phyloP scores from a whole-genome alignment of 768 basidiomycete genomes.

The Suillus paluster region DNA sequence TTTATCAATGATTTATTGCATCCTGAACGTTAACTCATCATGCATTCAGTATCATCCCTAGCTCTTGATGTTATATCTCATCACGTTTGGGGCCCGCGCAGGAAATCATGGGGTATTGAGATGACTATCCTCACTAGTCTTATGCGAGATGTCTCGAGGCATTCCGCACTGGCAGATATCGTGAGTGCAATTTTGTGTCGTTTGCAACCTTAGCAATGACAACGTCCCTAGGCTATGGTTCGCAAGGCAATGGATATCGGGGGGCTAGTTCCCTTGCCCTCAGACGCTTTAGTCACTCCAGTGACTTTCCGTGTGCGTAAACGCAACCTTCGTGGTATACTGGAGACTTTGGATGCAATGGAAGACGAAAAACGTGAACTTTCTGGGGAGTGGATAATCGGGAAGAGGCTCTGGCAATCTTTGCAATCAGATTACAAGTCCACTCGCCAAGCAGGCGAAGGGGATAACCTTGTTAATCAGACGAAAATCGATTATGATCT shows the following conservation, averaged over 20 bases:
- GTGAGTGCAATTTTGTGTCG: conserved; percentile 45
- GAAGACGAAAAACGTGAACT: conserved; percentile 84
- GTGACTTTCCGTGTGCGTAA: conserved; percentile 85
- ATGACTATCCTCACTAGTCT: conserved; percentile 89
- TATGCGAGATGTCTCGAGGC: conserved; percentile 81
- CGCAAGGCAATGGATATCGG: conserved; percentile 76
- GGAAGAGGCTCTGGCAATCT: conserved; percentile 85
- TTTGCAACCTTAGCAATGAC: conserved; percentile 8
- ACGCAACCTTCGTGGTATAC: conserved; percentile 77
- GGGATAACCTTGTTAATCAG: conserved; percentile 20
- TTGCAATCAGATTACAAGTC: conserved; percentile 83
- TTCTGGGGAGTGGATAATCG: conserved; percentile 97
- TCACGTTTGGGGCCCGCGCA: conserved; percentile 84
- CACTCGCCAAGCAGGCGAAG: conserved; percentile 32
- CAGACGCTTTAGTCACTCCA: conserved; percentile 93
- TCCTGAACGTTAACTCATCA: not conserved
- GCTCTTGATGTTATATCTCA: conserved; percentile 77
- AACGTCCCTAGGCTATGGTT: conserved; percentile 44
- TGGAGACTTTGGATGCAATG: conserved; percentile 69
- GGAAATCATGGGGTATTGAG: conserved; percentile 91
- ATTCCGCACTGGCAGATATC: conserved; percentile 84
- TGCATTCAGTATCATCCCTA: conserved; percentile 35
- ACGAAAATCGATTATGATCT: conserved; percentile 19
- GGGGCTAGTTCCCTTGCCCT: conserved; percentile 83
- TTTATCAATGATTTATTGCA: not conserved